Conservation (phyloP, 371 early-diverging fungal genomes). For the Apophysomyces ossiformis region DNA sequence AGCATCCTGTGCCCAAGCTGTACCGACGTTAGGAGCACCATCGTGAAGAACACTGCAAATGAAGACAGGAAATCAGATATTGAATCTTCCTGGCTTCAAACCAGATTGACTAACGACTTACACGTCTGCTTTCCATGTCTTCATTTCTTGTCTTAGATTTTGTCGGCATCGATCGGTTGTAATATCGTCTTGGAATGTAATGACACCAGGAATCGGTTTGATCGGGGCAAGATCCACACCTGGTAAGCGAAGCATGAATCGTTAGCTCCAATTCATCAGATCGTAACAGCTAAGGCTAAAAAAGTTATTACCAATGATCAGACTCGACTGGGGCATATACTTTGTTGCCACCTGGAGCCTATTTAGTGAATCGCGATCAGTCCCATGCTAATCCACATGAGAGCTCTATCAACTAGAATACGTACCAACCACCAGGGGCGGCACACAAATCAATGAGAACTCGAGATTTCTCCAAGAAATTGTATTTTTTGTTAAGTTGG, state of each 20-base stretch:
- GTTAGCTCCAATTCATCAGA: background rate
- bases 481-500: conserved; percentile 99
- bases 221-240: conserved; percentile 99
- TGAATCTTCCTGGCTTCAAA: background rate
- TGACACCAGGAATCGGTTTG: conserved; percentile 96
- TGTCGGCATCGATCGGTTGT: conserved; percentile 94
- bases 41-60: conserved; percentile 92
- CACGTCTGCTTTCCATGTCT: conserved; percentile 99
- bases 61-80: background rate
- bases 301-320: conserved; percentile 81
- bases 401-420: conserved; percentile 3
- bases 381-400: background rate
- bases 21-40: conserved; percentile 99
- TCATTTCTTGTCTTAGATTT: conserved; percentile 87
- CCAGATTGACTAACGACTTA: conserved; percentile 40
- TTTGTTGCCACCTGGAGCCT: conserved; percentile 95
- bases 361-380: background rate
- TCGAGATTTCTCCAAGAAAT: conserved; percentile 91
- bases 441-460: conserved; percentile 99
- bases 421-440: conserved; percentile 99
- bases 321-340: conserved; percentile 93
- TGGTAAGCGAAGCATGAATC: conserved; percentile 20
- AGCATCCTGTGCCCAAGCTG: conserved; percentile 98
- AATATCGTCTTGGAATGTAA: conserved; percentile 98
- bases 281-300: background rate